Conservation (phyloP, 1,139 yeast genomes). For the Nakaseomyces nivariensis region DNA sequence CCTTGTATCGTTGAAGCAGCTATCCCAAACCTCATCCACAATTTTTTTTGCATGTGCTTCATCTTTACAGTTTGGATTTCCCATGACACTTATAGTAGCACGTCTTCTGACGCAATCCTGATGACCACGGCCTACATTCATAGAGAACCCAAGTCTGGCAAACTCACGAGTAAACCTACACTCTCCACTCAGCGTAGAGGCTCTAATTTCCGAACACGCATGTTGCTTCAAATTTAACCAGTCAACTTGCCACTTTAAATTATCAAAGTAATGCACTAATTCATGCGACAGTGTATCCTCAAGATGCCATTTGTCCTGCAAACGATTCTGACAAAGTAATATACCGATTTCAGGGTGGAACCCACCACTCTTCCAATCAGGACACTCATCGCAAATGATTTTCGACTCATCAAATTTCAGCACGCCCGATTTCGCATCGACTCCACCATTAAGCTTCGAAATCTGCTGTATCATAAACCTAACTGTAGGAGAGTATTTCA, state of each 20-base stretch:
- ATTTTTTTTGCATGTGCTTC: slow-evolving; percentile 66
- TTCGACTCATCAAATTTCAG: slow-evolving; percentile 30
- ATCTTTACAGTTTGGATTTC: slow-evolving; percentile 72
- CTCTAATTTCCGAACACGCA: slow-evolving; percentile 94
- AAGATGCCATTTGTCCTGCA: slow-evolving; percentile 66
- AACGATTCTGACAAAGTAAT: slow-evolving; percentile 75
- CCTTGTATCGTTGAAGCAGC: slow-evolving; percentile 89
- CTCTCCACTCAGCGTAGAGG: slow-evolving; percentile 88
- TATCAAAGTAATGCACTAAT: slow-evolving; percentile 87
- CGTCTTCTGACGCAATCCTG: slow-evolving; percentile 85
- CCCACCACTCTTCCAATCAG: slow-evolving; percentile 84
- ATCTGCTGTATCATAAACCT: slow-evolving; percentile 82
- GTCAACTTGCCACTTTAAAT: slow-evolving; percentile 76
- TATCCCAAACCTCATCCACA: slow-evolving; percentile 82
- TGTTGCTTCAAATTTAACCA: slow-evolving; percentile 81
- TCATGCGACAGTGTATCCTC: slow-evolving; percentile 93
- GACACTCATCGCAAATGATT: slow-evolving; percentile 77
- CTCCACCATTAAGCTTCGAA: slow-evolving; percentile 36
- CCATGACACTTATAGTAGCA: slow-evolving; percentile 73
- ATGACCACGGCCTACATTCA: slow-evolving; percentile 53
- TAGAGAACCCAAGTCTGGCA: slow-evolving; percentile 34
- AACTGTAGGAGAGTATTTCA: slow-evolving; percentile 76
- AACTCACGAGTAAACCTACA: slow-evolving; percentile 87
- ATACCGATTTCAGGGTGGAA: slow-evolving; percentile 87
- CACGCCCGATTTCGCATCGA: slow-evolving; percentile 6